Evolutionary conservation across 75 land plant species (phyloP), one percentile per base, ranked within the genome.

Genomic region (Selaginella moellendorffii): DNA sequence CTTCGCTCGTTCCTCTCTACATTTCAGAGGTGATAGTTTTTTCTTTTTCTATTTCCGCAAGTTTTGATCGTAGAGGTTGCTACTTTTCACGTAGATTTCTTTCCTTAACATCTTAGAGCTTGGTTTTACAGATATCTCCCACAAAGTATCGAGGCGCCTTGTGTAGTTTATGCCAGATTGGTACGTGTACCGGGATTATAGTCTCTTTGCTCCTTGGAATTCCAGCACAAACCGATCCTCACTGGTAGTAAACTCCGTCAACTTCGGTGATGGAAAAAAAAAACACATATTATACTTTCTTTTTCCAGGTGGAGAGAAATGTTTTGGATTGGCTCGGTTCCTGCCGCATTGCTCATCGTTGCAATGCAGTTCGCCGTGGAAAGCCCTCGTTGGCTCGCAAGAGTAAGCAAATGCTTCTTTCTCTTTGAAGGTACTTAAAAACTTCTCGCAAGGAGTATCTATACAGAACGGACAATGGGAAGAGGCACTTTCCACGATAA

Each of bases 331-430:
- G 88, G 84, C 25, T 76, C 70, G 63, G 28, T 79, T 24, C 88
- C 88, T 64, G 92, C 76, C 2, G 62, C 80, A 19, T n/a, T 81
- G 31, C 62, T 87, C 19, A 74, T 80, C 25, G 36, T 81, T 59
- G 97, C 85, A 25, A 84, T 87, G 92, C 88, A 87, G 67, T 85
- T 87, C 71, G 67, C 84, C 72, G 93, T 78, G 19, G 97, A 87
- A 30, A 91, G 97, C 56, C 93, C 97, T 42, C 85, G 93, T 10
- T 91, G 93, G 97, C 77, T 91, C 27, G 81, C 83, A 56, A 87
- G 84, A 62, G 97, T 87, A 74, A 27, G 76, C 29, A 23, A 31
- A 27, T 28, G 58, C 31, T n/a, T n/a, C 27, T 25, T 63, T 14
- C 5, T 26, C 46, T 63, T 21, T 63, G 64, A 2, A 8, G 10